A percentile compares a stretch with the other conserved stretches of the same genome.
These are phyloP conservation scores for Parachaetomium inaequale DNA, from an alignment of 495 filamentous ascomycete genomes.

Conservation along the genomic window DNA sequence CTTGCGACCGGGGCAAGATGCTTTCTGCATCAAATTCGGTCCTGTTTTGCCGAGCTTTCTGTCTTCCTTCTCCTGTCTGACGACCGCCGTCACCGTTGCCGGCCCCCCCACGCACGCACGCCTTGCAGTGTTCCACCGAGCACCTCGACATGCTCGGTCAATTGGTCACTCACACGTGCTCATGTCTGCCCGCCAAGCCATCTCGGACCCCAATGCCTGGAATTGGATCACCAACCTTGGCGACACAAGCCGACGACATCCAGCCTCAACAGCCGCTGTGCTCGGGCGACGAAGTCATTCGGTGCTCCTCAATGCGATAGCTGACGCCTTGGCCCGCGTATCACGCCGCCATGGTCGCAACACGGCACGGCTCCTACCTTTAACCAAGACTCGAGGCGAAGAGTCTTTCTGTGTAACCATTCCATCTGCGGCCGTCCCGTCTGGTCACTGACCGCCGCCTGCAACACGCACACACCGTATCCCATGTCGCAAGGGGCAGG, in stretches of 20 bases:
- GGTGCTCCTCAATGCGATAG: neutral
- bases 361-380: constrained; percentile 13
- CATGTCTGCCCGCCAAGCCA: too few species aligned
- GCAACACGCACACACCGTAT: neutral
- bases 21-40: neutral
- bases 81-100: neutral
- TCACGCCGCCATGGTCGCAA: constrained; percentile 13
- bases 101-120: neutral
- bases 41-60: neutral
- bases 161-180: too few species aligned
- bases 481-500: constrained; percentile 4
- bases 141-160: too few species aligned
- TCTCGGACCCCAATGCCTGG: too few species aligned
- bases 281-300: constrained; percentile 5
- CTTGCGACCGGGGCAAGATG: neutral
- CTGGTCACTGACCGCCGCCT: neutral
- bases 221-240: neutral
- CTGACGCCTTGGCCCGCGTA: constrained; percentile 16
- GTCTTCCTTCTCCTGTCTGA: neutral
- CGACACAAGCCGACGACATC: neutral
- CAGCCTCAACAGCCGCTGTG: neutral
- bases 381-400: constrained; percentile 13
- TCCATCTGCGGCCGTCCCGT: constrained; percentile 12
- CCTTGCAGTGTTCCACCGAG: neutral
- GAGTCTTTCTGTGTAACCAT: constrained; percentile 22